A percentile compares a stretch with the other conserved stretches of the same genome.
Conservation (phyloP, 257 asterid genomes). For the Henckelia pumila region DNA sequence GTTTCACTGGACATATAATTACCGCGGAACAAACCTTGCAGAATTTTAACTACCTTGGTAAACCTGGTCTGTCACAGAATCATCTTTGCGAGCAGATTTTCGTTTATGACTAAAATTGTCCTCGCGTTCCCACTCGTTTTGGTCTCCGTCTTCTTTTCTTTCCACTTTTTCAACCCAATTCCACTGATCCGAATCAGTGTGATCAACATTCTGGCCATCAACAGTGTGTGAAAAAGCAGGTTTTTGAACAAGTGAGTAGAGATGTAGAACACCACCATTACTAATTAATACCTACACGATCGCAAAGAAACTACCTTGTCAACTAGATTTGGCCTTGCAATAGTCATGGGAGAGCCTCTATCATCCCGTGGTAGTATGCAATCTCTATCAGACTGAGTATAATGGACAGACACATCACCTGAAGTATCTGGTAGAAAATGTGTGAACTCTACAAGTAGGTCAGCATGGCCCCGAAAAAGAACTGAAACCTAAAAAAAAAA, state of each 20-base stretch:
- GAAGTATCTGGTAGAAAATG: constrained; percentile 82
- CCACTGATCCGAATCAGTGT: constrained; percentile 47
- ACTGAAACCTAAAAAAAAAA: constrained; percentile 66
- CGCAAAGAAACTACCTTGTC: constrained; percentile 59
- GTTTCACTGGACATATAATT: constrained; percentile 16
- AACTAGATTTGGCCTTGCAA: constrained; percentile 38
- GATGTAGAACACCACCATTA: constrained; percentile 23
- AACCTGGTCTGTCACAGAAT: constrained; percentile 45
- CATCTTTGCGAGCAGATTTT: constrained; percentile 50
- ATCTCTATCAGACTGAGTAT: constrained; percentile 48
- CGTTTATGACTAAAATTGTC: constrained; percentile 39
- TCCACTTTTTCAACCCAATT: constrained; percentile 43
- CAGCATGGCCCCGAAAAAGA: constrained; percentile 78
- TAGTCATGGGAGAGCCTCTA: constrained; percentile 53
- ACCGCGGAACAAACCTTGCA: constrained; percentile 21
- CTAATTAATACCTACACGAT: constrained; percentile 20
- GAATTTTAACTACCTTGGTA: constrained; percentile 53
- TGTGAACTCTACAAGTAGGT: constrained; percentile 89
- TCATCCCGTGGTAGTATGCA: constrained; percentile 46
- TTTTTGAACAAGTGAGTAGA: constrained; percentile 41
- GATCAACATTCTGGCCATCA: constrained; percentile 39
- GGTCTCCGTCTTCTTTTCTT: constrained; percentile 45
- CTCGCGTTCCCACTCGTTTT: constrained; percentile 49
- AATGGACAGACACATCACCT: constrained; percentile 51
- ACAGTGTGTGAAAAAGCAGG: constrained; percentile 46